Base-by-base conservation (phyloP, 805 yeast genomes). In the Phaffomyces thermotolerans region DNA sequence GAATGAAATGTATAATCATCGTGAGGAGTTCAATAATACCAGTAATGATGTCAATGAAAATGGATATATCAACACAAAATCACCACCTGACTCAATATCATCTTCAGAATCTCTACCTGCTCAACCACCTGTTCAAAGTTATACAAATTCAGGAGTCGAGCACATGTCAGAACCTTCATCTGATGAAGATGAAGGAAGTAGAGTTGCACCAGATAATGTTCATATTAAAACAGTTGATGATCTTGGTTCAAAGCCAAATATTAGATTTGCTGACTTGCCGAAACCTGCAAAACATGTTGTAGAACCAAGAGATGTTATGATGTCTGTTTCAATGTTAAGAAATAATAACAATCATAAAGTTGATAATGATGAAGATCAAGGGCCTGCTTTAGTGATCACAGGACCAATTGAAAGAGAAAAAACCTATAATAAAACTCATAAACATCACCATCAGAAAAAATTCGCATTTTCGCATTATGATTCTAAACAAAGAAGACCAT, bases 291-390 rank as follows among this genome's bases (percentile, higher is more conserved):
- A 52, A 48, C 67, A 64, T n/a, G 76, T 79, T 20, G 67, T 85
- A 12, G 81, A 83, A 30, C 95, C 96, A 2, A 76, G 83, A 39
- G 96, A 90, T 57, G 81, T 89, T 79, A 82, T 72, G 59, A 72
- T 82, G 67, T 88, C 96, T 4, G 83, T 89, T 52, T 80, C 88
- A 35, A 79, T 89, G 81, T 67, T 90, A 66, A 83, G 83, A 52
- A 71, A 73, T 42, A 68, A 71, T 42, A 68, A 71, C 34, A 72
- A 71, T 44, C 41, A 51, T 6, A 49, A 54, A 27, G 67, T 63
- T 22, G 69, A 61, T 15, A 73, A 61, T 15, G 73, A 71, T 22
- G 76, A 72, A 32, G 82, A 78, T 31, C 78, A 81, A 32, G 95
- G 91, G 0, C 93, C 91, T 5, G 89, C 91, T 1, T 63, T 88